Conservation (phyloP, 2,329 filamentous ascomycete species). For the Diaporthe humulicola region DNA sequence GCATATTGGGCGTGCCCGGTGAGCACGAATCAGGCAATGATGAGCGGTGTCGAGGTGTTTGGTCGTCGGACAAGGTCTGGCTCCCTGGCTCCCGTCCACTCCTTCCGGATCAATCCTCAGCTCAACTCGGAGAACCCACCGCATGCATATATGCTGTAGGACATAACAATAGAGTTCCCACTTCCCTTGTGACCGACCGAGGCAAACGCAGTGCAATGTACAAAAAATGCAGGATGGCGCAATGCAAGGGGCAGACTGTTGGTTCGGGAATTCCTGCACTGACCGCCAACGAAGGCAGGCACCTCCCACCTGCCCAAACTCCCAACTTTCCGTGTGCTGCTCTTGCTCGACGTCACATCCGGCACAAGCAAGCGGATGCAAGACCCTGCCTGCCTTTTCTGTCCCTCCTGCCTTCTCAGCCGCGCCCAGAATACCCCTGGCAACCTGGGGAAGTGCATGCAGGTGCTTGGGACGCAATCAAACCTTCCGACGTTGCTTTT, state of each 20-base stretch:
- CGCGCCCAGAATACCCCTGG: not conserved
- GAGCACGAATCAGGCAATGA: conserved; percentile 32
- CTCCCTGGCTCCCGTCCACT: not conserved
- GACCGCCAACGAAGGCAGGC: conserved; percentile 3
- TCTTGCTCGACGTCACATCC: conserved; percentile 18
- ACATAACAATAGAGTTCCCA: not conserved
- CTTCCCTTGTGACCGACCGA: not conserved
- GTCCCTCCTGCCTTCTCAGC: not conserved
- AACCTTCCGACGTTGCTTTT: conserved; percentile 8
- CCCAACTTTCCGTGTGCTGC: not conserved
- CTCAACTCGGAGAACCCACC: not conserved
- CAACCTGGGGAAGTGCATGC: conserved; percentile 27
- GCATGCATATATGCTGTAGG: not conserved
- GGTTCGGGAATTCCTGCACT: conserved; percentile 1
- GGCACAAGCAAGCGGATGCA: conserved; percentile 15
- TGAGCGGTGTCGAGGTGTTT: conserved; percentile 30
- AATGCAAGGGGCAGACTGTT: not conserved
- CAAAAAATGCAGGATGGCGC: not conserved
- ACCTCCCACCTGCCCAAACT: not conserved
- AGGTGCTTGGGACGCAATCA: conserved; percentile 4
- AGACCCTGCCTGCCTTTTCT: not conserved
- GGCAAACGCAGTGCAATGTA: conserved; percentile 14
- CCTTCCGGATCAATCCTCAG: not conserved
- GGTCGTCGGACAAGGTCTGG: not conserved
- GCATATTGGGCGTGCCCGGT: conserved; percentile 8